Conservation (phyloP, 2,329 filamentous ascomycete genomes). For the Daldinia sp. region DNA sequence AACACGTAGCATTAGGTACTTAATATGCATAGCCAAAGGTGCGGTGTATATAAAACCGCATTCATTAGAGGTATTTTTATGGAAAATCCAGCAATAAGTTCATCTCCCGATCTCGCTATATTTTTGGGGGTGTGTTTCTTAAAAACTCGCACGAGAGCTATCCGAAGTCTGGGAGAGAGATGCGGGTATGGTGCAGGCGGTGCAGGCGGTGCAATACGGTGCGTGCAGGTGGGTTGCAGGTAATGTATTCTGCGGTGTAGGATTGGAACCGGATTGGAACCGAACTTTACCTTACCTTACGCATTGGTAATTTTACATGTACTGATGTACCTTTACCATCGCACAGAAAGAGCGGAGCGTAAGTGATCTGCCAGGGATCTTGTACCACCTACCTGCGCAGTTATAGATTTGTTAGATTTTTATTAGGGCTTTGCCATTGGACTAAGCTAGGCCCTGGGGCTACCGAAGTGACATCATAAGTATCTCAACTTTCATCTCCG, state of each 20-base stretch:
- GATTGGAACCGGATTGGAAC: neutral
- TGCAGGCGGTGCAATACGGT: neutral
- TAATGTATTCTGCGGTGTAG: slow-evolving; percentile 36
- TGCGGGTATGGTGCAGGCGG: neutral
- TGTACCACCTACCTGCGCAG: slow-evolving; percentile 19
- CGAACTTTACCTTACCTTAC: neutral
- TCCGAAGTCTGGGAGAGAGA: slow-evolving; percentile 7
- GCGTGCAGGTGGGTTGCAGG: neutral
- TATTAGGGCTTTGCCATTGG: slow-evolving; percentile 26
- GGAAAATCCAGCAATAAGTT: slow-evolving; percentile 21
- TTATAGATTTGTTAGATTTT: slow-evolving; percentile 8
- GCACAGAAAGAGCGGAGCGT: slow-evolving; percentile 34
- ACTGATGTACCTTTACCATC: slow-evolving; percentile 3
- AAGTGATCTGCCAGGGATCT: slow-evolving; percentile 26
- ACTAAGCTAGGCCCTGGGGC: slow-evolving; percentile 14
- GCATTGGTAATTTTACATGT: slow-evolving; percentile 7
- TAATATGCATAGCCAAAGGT: slow-evolving; percentile 26
- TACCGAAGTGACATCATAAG: slow-evolving; percentile 38
- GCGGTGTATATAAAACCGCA: slow-evolving; percentile 26
- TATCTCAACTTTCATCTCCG: slow-evolving; percentile 24
- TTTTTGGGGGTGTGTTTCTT: neutral
- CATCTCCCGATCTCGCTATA: slow-evolving; percentile 21
- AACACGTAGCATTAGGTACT: slow-evolving; percentile 21
- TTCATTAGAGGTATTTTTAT: slow-evolving; percentile 20
- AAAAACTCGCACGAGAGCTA: neutral